phyloP scores from a whole-genome alignment of 768 basidiomycete genomes.

The Panus rudis region DNA sequence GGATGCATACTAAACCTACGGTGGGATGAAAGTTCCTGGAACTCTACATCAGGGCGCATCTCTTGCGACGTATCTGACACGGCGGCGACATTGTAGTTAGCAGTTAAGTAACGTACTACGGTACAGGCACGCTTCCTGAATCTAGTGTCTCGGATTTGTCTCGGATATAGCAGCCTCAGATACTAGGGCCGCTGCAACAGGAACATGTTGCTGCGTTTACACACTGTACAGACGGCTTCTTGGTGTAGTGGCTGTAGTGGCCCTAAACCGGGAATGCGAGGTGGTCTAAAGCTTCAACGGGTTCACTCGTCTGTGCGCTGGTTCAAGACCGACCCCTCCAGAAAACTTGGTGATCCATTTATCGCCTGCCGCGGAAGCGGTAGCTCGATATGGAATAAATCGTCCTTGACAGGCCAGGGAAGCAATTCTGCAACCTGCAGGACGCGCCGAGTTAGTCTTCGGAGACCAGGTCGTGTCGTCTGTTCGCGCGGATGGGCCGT shows the following conservation, averaged over 20 bases:
- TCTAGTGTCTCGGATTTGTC: too few relatives aligned
- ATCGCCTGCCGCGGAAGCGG: conserved; percentile 55
- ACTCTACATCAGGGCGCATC: too few relatives aligned
- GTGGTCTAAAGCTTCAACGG: conserved; percentile 52
- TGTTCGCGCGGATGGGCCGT: conserved; percentile 72
- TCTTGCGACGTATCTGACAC: too few relatives aligned
- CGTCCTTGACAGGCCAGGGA: conserved; percentile 81
- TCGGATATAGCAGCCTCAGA: too few relatives aligned
- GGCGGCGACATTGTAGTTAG: too few relatives aligned
- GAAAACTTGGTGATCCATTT: conserved; percentile 85
- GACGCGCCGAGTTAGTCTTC: conserved; percentile 87
- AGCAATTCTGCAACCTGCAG: conserved; percentile 90
- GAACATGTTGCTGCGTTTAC: too few relatives aligned
- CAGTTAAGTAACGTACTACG: too few relatives aligned
- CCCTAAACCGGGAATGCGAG: conserved; percentile 77
- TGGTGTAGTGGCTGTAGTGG: conserved; percentile 78
- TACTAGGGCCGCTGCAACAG: too few relatives aligned
- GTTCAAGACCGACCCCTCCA: conserved; percentile 92
- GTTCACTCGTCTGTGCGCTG: conserved; percentile 67
- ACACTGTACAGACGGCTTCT: too few relatives aligned
- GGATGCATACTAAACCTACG: too few relatives aligned
- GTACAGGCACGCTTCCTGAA: too few relatives aligned
- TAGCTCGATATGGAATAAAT: conserved; percentile 76
- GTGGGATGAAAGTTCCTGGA: too few relatives aligned
- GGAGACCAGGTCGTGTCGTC: conserved; percentile 83